Evolutionary conservation across 139 green algal genomes (phyloP).

Genomic region (Dunaliella primolecta): DNA sequence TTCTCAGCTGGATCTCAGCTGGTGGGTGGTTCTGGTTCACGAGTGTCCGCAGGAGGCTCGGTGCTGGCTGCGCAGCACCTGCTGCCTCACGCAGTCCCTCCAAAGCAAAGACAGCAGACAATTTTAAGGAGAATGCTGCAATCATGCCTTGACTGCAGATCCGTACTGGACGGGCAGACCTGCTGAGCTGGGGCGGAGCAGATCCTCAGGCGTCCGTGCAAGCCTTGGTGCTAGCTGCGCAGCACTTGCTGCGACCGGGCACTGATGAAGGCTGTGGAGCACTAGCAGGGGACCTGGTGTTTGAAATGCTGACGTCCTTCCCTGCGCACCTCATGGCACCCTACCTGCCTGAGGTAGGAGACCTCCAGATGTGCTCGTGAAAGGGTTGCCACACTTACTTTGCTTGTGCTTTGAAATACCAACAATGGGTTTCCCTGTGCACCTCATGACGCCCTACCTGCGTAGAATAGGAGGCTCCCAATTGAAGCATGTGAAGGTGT

Average conservation of each 20-base stretch:
- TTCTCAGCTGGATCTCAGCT: slow-evolving; percentile 24
- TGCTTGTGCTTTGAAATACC: no score
- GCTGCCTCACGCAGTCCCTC: no score
- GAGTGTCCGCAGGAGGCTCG: neutral
- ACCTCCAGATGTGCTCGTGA: neutral
- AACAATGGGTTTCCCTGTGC: no score
- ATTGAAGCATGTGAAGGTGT: no score
- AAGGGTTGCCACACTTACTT: no score
- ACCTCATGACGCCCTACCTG: no score
- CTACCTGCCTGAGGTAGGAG: slow-evolving; percentile 18
- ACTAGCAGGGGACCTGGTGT: slow-evolving; percentile 25
- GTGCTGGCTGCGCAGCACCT: neutral
- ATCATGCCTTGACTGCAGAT: no score
- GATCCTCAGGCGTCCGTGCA: neutral
- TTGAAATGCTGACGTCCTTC: slow-evolving; percentile 11
- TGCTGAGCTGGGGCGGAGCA: slow-evolving; percentile 18
- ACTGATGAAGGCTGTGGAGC: slow-evolving; percentile 13
- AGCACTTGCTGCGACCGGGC: slow-evolving; percentile 14
- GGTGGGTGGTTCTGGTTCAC: neutral
- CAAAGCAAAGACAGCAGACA: no score
- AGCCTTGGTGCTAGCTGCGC: neutral
- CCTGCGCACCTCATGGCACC: slow-evolving; percentile 10
- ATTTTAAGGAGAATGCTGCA: no score
- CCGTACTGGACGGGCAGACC: slow-evolving; percentile 5
- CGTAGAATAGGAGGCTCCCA: no score